A percentile compares a stretch with the other conserved stretches of the same genome.
Evolutionary conservation across 176 grass and related monocot species (phyloP).

Genomic region (Oryza meyeriana): DNA sequence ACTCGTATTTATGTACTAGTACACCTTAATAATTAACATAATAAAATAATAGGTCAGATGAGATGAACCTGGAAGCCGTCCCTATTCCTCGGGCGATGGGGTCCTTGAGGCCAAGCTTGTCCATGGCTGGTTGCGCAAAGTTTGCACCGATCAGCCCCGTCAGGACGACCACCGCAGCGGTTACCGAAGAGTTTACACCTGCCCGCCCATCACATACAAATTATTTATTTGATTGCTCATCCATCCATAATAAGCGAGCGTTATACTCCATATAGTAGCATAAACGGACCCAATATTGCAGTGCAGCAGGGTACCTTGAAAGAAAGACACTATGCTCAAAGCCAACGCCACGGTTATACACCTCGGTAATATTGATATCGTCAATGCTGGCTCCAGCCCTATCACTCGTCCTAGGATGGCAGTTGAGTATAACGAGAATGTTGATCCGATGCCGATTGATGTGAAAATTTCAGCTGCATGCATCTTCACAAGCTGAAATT

Average conservation of each 20-base stretch:
- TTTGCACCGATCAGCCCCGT: conserved; percentile 93
- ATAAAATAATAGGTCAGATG: too few relatives aligned
- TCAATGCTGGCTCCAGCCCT: conserved; percentile 69
- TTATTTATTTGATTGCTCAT: too few relatives aligned
- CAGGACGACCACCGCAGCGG: conserved; percentile 82
- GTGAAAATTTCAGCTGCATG: conserved; percentile 92
- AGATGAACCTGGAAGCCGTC: conserved; percentile 97
- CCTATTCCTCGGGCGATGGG: conserved; percentile 89
- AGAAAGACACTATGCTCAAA: conserved; percentile 88
- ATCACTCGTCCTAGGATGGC: conserved; percentile 66
- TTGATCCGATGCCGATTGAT: conserved; percentile 64
- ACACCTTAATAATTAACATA: too few relatives aligned
- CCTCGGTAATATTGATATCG: conserved; percentile 81
- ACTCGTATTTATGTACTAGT: too few relatives aligned
- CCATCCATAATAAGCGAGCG: too few relatives aligned
- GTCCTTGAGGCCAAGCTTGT: conserved; percentile 78
- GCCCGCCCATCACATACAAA: neutral
- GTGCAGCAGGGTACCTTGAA: conserved; percentile 89
- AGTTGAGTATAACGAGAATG: conserved; percentile 91
- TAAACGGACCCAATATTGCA: too few relatives aligned
- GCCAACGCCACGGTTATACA: conserved; percentile 90
- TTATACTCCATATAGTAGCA: too few relatives aligned
- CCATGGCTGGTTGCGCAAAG: conserved; percentile 82
- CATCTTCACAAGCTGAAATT: conserved; percentile 75
- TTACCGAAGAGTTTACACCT: conserved; percentile 84